Evolutionary conservation across 139 green algal genomes (phyloP).

Genomic region (Closterium sp.): DNA sequence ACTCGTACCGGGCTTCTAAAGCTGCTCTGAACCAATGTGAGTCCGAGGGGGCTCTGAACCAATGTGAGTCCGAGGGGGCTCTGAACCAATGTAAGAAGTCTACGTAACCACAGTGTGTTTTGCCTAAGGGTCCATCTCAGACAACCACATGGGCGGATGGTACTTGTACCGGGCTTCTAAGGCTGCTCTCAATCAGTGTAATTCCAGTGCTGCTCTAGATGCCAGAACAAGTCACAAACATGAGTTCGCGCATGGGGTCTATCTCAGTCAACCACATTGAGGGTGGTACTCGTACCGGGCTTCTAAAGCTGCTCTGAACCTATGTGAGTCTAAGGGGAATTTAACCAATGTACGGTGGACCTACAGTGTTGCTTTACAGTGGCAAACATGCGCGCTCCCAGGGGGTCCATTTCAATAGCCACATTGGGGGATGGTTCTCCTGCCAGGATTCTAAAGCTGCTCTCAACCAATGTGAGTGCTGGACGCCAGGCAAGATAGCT

Average conservation of each 20-base stretch:
- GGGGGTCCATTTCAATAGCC: conserved; percentile 74
- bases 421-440: conserved; percentile 81
- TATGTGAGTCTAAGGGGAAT: too few species aligned
- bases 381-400: conserved; percentile 73
- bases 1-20: conserved; percentile 72
- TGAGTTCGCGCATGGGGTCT: conserved; percentile 71
- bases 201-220: too few species aligned
- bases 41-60: too few species aligned
- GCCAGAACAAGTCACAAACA: conserved; percentile 74
- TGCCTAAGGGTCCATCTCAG: conserved; percentile 28
- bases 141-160: too few species aligned
- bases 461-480: too few species aligned
- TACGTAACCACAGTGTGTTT: not conserved
- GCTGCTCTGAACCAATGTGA: conserved; percentile 77
- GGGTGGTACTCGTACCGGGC: conserved; percentile 83
- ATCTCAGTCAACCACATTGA: conserved; percentile 73
- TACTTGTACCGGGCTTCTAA: too few species aligned
- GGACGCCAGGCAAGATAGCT: too few species aligned
- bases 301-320: conserved; percentile 78
- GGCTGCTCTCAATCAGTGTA: too few species aligned
- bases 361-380: conserved; percentile 26
- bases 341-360: too few species aligned
- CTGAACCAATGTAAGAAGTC: conserved; percentile 69
- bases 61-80: too few species aligned
- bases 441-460: conserved; percentile 72